Percentiles rank a stretch among this genome's conserved stretches.
Evolutionary conservation across 2,329 filamentous ascomycete species (phyloP).

Genomic region (Pseudocercospora musae): DNA sequence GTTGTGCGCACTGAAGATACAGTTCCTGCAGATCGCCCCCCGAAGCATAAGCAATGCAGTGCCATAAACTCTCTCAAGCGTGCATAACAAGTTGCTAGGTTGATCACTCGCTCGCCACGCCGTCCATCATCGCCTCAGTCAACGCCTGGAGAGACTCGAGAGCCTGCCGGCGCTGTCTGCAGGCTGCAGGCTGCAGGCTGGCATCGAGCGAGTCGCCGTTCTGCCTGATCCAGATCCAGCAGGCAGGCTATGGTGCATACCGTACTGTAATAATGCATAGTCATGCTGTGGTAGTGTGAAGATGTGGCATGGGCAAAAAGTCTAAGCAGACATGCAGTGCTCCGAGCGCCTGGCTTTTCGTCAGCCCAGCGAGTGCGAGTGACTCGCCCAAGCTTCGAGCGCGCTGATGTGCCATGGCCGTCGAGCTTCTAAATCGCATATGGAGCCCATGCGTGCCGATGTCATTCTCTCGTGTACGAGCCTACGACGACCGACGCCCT

Average conservation of each 20-base stretch:
- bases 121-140: background rate
- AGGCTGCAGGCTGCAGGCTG: background rate
- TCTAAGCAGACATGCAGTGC: constrained; percentile 15
- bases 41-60: constrained; percentile 7
- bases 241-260: background rate
- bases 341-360: constrained; percentile 11
- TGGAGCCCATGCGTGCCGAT: constrained; percentile 16
- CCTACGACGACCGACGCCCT: constrained; percentile 14
- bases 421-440: constrained; percentile 7
- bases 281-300: constrained; percentile 9
- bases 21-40: constrained; percentile 16
- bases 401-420: background rate
- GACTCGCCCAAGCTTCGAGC: constrained; percentile 2
- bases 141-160: too few species aligned
- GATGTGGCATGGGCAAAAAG: constrained; percentile 17
- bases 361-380: constrained; percentile 15
- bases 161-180: background rate
- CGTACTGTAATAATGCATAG: background rate
- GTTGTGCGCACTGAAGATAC: background rate
- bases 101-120: background rate
- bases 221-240: background rate
- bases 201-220: background rate
- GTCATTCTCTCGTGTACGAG: constrained; percentile 15
- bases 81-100: constrained; percentile 2
- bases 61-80: background rate